A percentile compares a stretch with the other conserved stretches of the same genome.
Conservation (phyloP, 2,329 filamentous ascomycete species). For the Alternaria sp. region DNA sequence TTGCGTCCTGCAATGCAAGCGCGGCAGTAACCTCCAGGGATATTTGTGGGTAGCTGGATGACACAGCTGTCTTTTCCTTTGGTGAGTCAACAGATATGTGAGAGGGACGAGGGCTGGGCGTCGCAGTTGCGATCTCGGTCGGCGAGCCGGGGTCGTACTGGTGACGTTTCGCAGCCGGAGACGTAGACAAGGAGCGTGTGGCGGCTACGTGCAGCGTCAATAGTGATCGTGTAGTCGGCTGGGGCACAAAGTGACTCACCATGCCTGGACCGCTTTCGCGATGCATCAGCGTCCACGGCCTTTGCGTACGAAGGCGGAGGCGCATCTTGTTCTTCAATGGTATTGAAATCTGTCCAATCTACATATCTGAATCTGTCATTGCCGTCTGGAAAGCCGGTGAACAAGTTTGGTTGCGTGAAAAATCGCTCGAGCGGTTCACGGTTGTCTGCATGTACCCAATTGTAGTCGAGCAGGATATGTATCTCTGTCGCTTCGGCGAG, state of each 20-base stretch:
- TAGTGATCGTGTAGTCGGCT: neutral
- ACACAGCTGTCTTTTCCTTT: neutral
- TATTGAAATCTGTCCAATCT: slow-evolving; percentile 19
- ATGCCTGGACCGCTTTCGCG: slow-evolving; percentile 22
- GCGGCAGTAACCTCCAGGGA: neutral
- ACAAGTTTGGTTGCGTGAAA: slow-evolving; percentile 14
- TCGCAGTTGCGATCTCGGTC: slow-evolving; percentile 10
- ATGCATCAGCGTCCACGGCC: neutral
- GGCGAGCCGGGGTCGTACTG: slow-evolving; percentile 6
- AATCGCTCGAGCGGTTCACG: slow-evolving; percentile 16
- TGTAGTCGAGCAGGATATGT: slow-evolving; percentile 26
- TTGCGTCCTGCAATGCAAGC: slow-evolving; percentile 7
- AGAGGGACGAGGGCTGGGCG: neutral
- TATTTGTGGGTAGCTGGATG: neutral
- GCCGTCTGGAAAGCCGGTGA: slow-evolving; percentile 19
- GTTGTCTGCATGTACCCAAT: slow-evolving; percentile 24
- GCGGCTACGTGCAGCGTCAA: slow-evolving; percentile 6
- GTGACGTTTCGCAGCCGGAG: slow-evolving; percentile 24
- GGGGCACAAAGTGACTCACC: slow-evolving; percentile 8
- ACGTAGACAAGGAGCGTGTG: slow-evolving; percentile 10
- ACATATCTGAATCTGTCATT: slow-evolving; percentile 5
- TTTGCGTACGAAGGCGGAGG: slow-evolving; percentile 22
- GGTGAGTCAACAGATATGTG: neutral
- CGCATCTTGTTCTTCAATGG: slow-evolving; percentile 8
- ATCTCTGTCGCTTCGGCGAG: slow-evolving; percentile 25